A percentile compares a stretch with the other conserved stretches of the same genome.
These are phyloP conservation scores for Opeltia flavorubescens DNA, from an alignment of 495 filamentous ascomycete genomes.

Conservation along the genomic window DNA sequence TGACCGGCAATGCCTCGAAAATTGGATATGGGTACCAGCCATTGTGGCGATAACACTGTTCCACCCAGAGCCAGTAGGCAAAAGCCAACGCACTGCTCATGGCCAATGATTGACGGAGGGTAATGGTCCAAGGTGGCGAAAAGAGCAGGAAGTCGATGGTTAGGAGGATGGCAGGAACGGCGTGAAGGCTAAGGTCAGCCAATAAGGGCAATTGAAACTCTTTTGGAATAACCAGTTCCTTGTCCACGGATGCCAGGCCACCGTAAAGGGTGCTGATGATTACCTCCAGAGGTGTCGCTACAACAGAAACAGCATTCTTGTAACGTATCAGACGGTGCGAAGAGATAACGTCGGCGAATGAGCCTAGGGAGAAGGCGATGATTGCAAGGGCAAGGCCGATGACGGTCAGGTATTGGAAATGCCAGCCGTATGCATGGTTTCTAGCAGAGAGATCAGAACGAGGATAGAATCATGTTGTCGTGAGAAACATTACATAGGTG, in stretches of 20 bases:
- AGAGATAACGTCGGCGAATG: constrained; percentile 63
- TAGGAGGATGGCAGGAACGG: constrained; percentile 59
- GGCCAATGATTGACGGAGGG: constrained; percentile 41
- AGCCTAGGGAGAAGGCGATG: constrained; percentile 50
- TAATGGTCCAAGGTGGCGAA: constrained; percentile 69
- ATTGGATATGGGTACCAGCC: constrained; percentile 88
- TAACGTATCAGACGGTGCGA: constrained; percentile 48
- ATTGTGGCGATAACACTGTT: constrained; percentile 60
- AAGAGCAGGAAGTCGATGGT: constrained; percentile 58
- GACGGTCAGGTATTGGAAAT: constrained; percentile 76
- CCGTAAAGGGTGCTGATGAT: constrained; percentile 80
- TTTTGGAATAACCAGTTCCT: constrained; percentile 41
- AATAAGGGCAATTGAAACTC: constrained; percentile 28
- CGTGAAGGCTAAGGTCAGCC: constrained; percentile 66
- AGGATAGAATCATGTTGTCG: too few species aligned
- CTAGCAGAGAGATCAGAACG: constrained; percentile 28
- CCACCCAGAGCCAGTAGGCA: constrained; percentile 80
- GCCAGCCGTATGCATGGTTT: constrained; percentile 63
- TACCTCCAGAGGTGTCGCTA: constrained; percentile 64
- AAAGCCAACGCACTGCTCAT: constrained; percentile 53
- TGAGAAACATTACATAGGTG: constrained; percentile 24
- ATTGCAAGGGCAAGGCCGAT: constrained; percentile 60
- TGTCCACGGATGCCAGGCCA: constrained; percentile 54
- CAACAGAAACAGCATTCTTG: constrained; percentile 63
- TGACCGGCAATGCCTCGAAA: constrained; percentile 46